These are phyloP conservation scores for Sclerotinia sclerotiorum DNA, from an alignment of 2,329 filamentous ascomycete species.

Conservation along the genomic window DNA sequence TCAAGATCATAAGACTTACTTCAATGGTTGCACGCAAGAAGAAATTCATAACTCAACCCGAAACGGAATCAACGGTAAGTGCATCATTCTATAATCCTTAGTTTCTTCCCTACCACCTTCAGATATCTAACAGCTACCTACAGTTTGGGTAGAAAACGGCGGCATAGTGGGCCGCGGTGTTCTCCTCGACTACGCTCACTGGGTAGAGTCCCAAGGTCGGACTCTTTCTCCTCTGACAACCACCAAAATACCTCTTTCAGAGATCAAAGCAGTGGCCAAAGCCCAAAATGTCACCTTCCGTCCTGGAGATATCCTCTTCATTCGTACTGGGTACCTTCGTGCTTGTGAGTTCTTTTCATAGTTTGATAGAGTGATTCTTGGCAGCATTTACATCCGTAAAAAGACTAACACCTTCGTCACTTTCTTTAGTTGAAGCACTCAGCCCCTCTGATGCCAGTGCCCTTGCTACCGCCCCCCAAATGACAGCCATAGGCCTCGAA, in stretches of 20 bases:
- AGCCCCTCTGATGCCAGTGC: background rate
- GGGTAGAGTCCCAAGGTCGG: conserved; percentile 57
- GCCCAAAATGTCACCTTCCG: conserved; percentile 42
- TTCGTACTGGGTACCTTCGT: conserved; percentile 43
- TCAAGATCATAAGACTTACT: conserved; percentile 39
- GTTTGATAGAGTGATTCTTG: conserved; percentile 30
- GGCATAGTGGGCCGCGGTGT: conserved; percentile 53
- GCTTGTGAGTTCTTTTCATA: conserved; percentile 38
- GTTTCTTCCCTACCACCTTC: too few relatives aligned
- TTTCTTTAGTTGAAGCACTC: background rate
- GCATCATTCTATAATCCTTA: background rate
- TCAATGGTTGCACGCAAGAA: conserved; percentile 40
- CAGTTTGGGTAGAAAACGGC: conserved; percentile 45
- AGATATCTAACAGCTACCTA: background rate
- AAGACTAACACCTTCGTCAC: background rate
- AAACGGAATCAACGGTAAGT: conserved; percentile 36
- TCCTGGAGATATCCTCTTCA: conserved; percentile 44
- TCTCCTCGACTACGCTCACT: conserved; percentile 53
- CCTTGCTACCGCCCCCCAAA: background rate
- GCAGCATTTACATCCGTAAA: too few relatives aligned
- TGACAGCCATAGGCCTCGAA: conserved; percentile 3
- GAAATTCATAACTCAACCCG: conserved; percentile 31
- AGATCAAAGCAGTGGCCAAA: conserved; percentile 41
- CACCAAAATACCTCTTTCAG: conserved; percentile 33
- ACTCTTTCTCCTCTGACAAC: conserved; percentile 54